Evolutionary conservation across 331 rosid species (phyloP).

Genomic region (Pyracantha coccinea): DNA sequence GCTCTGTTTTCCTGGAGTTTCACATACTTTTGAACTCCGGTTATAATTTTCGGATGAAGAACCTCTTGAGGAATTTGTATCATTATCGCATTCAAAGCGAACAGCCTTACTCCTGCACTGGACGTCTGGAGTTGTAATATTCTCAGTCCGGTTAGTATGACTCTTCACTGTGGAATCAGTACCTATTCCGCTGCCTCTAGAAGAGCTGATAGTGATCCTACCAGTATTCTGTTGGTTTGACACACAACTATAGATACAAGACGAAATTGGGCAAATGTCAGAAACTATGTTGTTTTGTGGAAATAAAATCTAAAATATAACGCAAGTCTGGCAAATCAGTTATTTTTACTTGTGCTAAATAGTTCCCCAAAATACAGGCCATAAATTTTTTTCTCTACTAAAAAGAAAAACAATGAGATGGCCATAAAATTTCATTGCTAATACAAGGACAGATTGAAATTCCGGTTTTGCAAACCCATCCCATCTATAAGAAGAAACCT

Average conservation of each 20-base stretch:
- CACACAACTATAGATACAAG: constrained; percentile 34
- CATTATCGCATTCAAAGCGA: constrained; percentile 53
- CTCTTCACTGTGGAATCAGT: constrained; percentile 11
- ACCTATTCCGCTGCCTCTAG: constrained; percentile 35
- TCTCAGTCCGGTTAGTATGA: constrained; percentile 16
- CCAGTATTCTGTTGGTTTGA: constrained; percentile 31
- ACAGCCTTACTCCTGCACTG: constrained; percentile 60
- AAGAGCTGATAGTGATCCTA: constrained; percentile 23
- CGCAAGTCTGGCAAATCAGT: neutral
- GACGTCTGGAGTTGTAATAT: constrained; percentile 23
- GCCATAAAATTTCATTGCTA: neutral
- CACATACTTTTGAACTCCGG: constrained; percentile 22
- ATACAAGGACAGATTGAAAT: neutral
- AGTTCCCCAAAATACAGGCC: neutral
- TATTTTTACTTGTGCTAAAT: neutral
- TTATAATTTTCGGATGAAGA: constrained; percentile 41
- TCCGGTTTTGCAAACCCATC: neutral
- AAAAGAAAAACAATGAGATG: neutral
- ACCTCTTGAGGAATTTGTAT: constrained; percentile 34
- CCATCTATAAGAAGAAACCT: too few relatives aligned
- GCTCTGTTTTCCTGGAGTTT: constrained; percentile 42
- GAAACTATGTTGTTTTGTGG: neutral
- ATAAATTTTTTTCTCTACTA: neutral
- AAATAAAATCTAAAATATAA: neutral
- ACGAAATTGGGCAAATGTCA: neutral